Conservation (phyloP, 495 filamentous ascomycete genomes). For the Podospora conica region DNA sequence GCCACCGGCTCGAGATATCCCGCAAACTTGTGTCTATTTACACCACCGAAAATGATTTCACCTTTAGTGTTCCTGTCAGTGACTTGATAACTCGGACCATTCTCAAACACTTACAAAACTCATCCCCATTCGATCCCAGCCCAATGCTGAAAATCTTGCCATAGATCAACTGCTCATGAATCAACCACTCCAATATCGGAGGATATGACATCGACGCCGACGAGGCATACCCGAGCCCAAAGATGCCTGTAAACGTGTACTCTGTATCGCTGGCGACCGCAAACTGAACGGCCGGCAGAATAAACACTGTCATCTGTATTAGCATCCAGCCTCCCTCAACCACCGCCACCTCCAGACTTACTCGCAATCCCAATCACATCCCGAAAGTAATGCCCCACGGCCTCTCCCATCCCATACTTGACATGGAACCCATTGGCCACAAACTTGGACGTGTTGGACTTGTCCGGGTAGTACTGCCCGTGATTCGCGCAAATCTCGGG, state of each 20-base stretch:
- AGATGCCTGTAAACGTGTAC: slow-evolving; percentile 38
- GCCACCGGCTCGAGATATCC: slow-evolving; percentile 37
- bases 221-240: slow-evolving; percentile 37
- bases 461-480: slow-evolving; percentile 35
- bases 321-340: neutral
- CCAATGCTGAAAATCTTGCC: slow-evolving; percentile 70
- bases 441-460: slow-evolving; percentile 30
- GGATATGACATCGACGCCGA: slow-evolving; percentile 48
- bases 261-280: slow-evolving; percentile 37
- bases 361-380: slow-evolving; percentile 37
- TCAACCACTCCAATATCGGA: slow-evolving; percentile 61
- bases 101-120: slow-evolving; percentile 32
- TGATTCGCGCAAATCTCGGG: slow-evolving; percentile 30
- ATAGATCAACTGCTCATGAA: slow-evolving; percentile 53
- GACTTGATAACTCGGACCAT: too few relatives aligned
- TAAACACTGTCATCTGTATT: slow-evolving; percentile 16
- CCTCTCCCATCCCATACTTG: slow-evolving; percentile 38
- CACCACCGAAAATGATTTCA: slow-evolving; percentile 42
- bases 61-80: slow-evolving; percentile 13
- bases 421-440: slow-evolving; percentile 32
- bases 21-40: slow-evolving; percentile 38
- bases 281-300: slow-evolving; percentile 25
- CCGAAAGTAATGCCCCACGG: slow-evolving; percentile 34
- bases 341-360: slow-evolving; percentile 13
- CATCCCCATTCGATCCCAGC: slow-evolving; percentile 44